Evolutionary conservation across 331 rosid species (phyloP), one percentile per base, ranked within the genome.

Genomic region (Arachis monticola): DNA sequence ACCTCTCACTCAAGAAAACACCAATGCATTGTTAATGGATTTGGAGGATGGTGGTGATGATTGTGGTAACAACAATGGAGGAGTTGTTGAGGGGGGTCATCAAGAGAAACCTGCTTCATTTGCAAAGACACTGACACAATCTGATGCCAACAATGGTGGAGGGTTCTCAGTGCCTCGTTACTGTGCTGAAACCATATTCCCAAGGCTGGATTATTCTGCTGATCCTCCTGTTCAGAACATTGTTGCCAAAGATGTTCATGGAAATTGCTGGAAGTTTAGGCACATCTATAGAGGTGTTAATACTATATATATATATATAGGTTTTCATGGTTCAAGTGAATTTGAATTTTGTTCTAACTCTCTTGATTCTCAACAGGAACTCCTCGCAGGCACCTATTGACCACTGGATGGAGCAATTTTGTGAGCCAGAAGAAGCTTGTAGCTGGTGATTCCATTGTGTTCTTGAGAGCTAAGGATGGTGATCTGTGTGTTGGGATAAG

Each of bases 121-220:
- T 85, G 92, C 96, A 0, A 95, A 95, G 88, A 92, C 97, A n/a
- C 79, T 95, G 80, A 95, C 99, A 17, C 99, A 95, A 67, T 92
- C 99, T 35, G 99, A 95, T 76, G 97, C 97, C 1, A 95, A 95
- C 79, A 95, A 95, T 14, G 99, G 99, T n/a, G 99, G 99, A 10
- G 99, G 99, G 0, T 95, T 95, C 74, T 95, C 99, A 4, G 99
- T 92, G 59, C 99, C 99, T 66, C 96, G 99, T 52, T 95, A 90
- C 42, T 95, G 99, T 1, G 99, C 99, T 0, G 99, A 95, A 83
- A 95, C 97, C 0, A 92, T 95, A 64, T 95, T 95, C 35, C 99
- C 98, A 0, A 88, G 85, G 60, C 69, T 95, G 86, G 97, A 95
- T 76, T 90, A 87, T 64, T 83, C 93, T 0, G 96, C 96, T 1